phyloP scores from a whole-genome alignment of 805 yeast species.

The Wilhelminamyces savonicus region DNA sequence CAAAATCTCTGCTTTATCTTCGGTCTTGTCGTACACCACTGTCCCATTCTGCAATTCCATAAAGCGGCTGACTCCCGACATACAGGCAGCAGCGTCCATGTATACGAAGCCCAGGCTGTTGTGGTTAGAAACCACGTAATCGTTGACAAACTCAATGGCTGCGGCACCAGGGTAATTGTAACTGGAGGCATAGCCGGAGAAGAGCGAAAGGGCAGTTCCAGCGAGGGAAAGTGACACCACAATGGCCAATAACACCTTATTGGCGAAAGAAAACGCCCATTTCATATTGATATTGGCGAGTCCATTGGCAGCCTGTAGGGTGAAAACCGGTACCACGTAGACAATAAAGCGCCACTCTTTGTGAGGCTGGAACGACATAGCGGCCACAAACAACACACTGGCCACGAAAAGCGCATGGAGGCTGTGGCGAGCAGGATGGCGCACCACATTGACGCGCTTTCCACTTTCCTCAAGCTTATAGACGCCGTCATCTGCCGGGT shows the following conservation, averaged over 20 bases:
- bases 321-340: constrained; percentile 66
- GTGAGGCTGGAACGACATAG: constrained; percentile 80
- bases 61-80: constrained; percentile 81
- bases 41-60: constrained; percentile 44
- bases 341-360: constrained; percentile 92
- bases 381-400: constrained; percentile 46
- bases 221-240: constrained; percentile 22
- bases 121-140: constrained; percentile 19
- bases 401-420: constrained; percentile 44
- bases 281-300: constrained; percentile 27
- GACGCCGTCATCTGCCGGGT: constrained; percentile 33
- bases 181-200: constrained; percentile 58
- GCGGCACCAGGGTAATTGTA: constrained; percentile 87
- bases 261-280: constrained; percentile 10
- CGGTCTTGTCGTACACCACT: constrained; percentile 71
- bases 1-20: constrained; percentile 34
- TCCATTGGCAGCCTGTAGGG: constrained; percentile 59
- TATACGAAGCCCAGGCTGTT: constrained; percentile 14
- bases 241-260: constrained; percentile 17
- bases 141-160: constrained; percentile 54
- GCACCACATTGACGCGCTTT: constrained; percentile 13
- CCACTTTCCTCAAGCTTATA: constrained; percentile 1
- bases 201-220: constrained; percentile 31
- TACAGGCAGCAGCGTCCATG: constrained; percentile 72
- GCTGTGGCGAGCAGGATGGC: constrained; percentile 26